phyloP scores from a whole-genome alignment of 495 filamentous ascomycete genomes.

The Poronia punctata region DNA sequence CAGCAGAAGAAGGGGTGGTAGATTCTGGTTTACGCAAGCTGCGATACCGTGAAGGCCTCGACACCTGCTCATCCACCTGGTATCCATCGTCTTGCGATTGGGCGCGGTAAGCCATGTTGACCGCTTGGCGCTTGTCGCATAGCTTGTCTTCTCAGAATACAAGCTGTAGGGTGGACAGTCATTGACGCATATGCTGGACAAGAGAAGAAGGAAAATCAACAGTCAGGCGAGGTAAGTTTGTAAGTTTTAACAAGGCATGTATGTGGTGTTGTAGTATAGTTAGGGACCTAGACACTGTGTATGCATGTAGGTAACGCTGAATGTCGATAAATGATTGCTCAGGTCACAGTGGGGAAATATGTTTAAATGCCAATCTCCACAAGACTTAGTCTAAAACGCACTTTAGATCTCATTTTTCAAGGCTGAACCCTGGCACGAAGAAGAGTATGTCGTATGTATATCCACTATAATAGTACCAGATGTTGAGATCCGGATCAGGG shows the following conservation, averaged over 20 bases:
- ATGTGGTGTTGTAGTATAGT: too few relatives aligned
- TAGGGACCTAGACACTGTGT: too few relatives aligned
- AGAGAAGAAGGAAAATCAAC: too few relatives aligned
- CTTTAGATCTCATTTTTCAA: not conserved
- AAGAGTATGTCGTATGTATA: too few relatives aligned
- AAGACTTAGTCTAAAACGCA: not conserved
- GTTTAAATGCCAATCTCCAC: not conserved
- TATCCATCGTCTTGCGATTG: not conserved
- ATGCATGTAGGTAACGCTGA: too few relatives aligned
- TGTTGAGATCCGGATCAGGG: too few relatives aligned
- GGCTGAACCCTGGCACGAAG: constrained; percentile 1
- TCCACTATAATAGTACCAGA: too few relatives aligned
- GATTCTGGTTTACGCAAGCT: constrained; percentile 5
- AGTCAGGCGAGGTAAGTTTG: too few relatives aligned
- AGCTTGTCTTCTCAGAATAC: not conserved
- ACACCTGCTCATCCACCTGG: constrained; percentile 7
- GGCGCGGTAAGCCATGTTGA: constrained; percentile 3
- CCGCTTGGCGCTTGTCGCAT: not conserved
- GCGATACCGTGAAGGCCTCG: constrained; percentile 9
- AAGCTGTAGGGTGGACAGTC: not conserved
- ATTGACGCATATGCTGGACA: not conserved
- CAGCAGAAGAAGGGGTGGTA: not conserved
- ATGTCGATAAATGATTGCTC: too few relatives aligned
- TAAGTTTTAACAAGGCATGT: too few relatives aligned
- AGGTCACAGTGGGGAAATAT: too few relatives aligned